Evolutionary conservation across 2,329 filamentous ascomycete genomes (phyloP).

Genomic region (Epichloe amarillans): DNA sequence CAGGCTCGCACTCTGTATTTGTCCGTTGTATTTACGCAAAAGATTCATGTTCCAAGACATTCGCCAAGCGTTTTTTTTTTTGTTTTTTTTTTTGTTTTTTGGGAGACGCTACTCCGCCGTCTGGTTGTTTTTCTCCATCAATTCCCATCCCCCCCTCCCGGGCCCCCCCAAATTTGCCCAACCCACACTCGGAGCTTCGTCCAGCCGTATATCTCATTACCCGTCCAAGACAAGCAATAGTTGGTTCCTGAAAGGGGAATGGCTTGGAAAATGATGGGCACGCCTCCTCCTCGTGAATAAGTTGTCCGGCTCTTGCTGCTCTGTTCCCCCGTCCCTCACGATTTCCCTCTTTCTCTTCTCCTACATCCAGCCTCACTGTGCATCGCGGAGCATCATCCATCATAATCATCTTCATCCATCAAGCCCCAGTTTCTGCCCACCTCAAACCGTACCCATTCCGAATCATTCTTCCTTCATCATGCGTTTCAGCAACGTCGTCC

Average conservation of each 20-base stretch:
- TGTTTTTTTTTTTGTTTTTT: neutral
- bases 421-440: neutral
- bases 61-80: neutral
- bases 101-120: neutral
- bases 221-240: constrained; percentile 1
- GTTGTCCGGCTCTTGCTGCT: neutral
- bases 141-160: neutral
- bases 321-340: neutral
- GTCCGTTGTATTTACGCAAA: neutral
- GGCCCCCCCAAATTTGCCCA: neutral
- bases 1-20: neutral
- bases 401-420: too few relatives aligned
- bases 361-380: neutral
- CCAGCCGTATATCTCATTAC: neutral
- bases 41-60: neutral
- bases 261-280: neutral
- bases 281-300: neutral
- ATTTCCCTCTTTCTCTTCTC: neutral
- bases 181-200: neutral
- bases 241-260: neutral
- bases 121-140: too few relatives aligned
- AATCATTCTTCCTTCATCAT: constrained; percentile 8
- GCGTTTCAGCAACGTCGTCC: constrained; percentile 11
- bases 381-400: neutral
- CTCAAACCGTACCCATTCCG: neutral